Base-by-base conservation (phyloP, 2,329 filamentous ascomycete genomes). In the Exophiala viscosa region DNA sequence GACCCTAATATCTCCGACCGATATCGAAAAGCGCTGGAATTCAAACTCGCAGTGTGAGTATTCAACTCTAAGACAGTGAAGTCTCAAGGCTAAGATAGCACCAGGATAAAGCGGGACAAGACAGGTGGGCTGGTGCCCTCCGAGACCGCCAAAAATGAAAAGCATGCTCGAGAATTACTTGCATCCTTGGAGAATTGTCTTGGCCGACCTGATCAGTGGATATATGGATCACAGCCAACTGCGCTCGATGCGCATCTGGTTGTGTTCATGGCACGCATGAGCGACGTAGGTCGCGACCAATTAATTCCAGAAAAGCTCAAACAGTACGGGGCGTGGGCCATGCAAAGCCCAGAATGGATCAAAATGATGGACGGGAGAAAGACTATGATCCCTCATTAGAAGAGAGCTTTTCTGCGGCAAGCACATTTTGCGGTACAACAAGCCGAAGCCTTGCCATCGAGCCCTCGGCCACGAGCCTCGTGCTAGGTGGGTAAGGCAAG, bases 201-300 rank as follows among this genome's bases (percentile, higher is more conserved):
- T 5, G 23, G 23, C 8, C 23, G 8, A 28, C 23, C 23, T 28
- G 23, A 38, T 9, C 17, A 14, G 1, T 55, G 53, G 53, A 41
- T 55, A 13, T 52, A 52, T 14, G 48, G 53, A 43, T 23, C 23
- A 32, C 9, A 45, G 10, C 53, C 53, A 9, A 55, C 53, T 5
- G 53, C 53, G 9, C 33, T 55, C 28, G 53, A 55, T 14, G 48
- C 52, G 0, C 53, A 55, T n/a, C 48, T 39, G 15, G 40, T 55
- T 1, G 40, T 46, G 7, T 55, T 55, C 17, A 36, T 52, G 17
- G 53, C 53, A 13, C 33, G 53, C n/a, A 23, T 55, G 15, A 43
- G 45, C n/a, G 52, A 50, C 36, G 36, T 43, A 2, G 35, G 38
- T 14, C 47, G 38, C 42, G 34, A 35, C 4, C 18, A 38, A 38